phyloP scores from a whole-genome alignment of 2,329 filamentous ascomycete species.

The Apiospora kogelbergensis region DNA sequence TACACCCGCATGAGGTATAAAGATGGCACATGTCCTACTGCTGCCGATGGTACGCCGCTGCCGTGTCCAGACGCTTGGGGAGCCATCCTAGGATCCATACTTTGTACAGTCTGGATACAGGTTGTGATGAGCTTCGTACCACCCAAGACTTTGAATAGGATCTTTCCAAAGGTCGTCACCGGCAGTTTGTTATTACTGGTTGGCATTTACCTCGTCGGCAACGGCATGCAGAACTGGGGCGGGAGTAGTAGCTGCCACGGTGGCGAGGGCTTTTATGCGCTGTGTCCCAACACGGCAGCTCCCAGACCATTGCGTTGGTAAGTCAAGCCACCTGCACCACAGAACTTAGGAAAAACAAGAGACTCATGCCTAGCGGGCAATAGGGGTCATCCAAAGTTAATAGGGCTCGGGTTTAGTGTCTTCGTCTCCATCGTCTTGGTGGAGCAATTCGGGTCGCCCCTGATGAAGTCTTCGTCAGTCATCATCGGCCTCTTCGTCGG shows the following conservation, averaged over 20 bases:
- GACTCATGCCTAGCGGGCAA: background rate
- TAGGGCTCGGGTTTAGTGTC: constrained; percentile 66
- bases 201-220: constrained; percentile 61
- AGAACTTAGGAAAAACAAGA: background rate
- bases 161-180: constrained; percentile 69
- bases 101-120: constrained; percentile 54
- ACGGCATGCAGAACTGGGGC: constrained; percentile 68
- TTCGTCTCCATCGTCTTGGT: constrained; percentile 68
- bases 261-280: constrained; percentile 46
- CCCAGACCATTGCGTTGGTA: constrained; percentile 58
- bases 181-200: constrained; percentile 68
- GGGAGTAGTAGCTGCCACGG: constrained; percentile 57
- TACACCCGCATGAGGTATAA: constrained; percentile 64
- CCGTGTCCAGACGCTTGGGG: constrained; percentile 68
- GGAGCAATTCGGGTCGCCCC: constrained; percentile 67
- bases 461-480: constrained; percentile 69
- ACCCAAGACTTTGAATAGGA: constrained; percentile 55
- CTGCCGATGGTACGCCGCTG: constrained; percentile 54
- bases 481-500: constrained; percentile 64
- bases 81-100: constrained; percentile 57
- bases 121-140: constrained; percentile 65
- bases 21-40: constrained; percentile 61
- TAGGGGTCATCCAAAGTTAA: constrained; percentile 58
- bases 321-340: background rate
- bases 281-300: constrained; percentile 59